These are phyloP conservation scores for Eimeria nieschulzi DNA, from an alignment of 169 alveolate species.

Conservation along the genomic window DNA sequence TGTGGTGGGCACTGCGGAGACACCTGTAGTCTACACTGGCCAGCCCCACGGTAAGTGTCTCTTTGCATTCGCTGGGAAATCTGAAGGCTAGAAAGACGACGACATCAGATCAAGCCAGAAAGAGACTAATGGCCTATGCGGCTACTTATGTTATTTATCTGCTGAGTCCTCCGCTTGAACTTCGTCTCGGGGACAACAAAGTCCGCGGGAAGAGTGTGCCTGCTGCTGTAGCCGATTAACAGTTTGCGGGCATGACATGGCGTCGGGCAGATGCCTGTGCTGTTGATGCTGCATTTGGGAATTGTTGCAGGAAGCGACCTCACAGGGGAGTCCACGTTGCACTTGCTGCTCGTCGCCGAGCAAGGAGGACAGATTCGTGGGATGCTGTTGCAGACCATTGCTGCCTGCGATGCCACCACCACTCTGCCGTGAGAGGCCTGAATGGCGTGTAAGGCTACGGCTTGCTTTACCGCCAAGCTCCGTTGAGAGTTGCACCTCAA, in stretches of 20 bases:
- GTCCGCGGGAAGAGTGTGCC: no score
- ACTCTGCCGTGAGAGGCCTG: constrained; percentile 32
- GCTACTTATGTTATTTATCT: neutral
- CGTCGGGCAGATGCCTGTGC: neutral
- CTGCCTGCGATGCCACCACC: constrained; percentile 64
- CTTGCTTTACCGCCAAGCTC: neutral
- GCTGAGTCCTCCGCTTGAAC: no score
- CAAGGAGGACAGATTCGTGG: constrained; percentile 7
- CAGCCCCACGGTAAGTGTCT: constrained; percentile 59
- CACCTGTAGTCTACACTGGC: constrained; percentile 42
- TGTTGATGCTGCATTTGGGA: neutral
- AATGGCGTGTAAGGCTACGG: neutral
- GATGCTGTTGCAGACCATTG: constrained; percentile 27
- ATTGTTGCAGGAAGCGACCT: constrained; percentile 50
- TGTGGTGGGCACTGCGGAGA: constrained; percentile 57
- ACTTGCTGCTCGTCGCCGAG: constrained; percentile 1
- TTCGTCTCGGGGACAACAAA: no score
- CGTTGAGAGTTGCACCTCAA: neutral
- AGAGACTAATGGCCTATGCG: neutral
- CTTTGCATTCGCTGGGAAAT: neutral
- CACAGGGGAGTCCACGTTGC: constrained; percentile 62
- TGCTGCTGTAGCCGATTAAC: neutral
- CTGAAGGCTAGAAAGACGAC: neutral
- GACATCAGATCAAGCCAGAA: neutral
- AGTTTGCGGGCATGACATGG: no score